A percentile compares a stretch with the other conserved stretches of the same genome.
phyloP scores from a whole-genome alignment of 805 yeast genomes.

The Nakazawaea anatomiae region DNA sequence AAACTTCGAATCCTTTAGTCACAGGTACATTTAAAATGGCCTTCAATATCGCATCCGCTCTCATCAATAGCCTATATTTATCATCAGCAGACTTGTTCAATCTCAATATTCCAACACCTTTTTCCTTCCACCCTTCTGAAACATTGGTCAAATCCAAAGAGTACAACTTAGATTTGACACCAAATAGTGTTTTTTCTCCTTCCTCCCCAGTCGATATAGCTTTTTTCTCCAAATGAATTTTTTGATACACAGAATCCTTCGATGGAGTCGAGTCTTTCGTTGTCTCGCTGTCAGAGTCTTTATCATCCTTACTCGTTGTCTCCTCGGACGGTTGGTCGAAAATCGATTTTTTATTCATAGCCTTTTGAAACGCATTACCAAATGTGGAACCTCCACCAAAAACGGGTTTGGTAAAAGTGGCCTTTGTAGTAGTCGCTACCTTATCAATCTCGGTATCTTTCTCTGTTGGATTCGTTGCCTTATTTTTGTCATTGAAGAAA shows the following conservation, averaged over 20 bases:
- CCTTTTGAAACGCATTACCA: slow-evolving; percentile 50
- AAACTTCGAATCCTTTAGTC: slow-evolving; percentile 51
- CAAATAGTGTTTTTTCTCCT: slow-evolving; percentile 62
- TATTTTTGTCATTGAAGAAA: slow-evolving; percentile 21
- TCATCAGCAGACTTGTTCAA: slow-evolving; percentile 43
- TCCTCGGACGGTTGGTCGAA: slow-evolving; percentile 33
- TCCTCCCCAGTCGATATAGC: slow-evolving; percentile 83
- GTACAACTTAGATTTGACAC: slow-evolving; percentile 74
- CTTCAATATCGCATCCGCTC: slow-evolving; percentile 79
- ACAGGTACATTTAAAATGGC: slow-evolving; percentile 77
- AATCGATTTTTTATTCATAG: slow-evolving; percentile 49
- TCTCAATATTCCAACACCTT: slow-evolving; percentile 87
- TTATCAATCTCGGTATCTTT: slow-evolving; percentile 1
- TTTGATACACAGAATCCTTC: slow-evolving; percentile 34
- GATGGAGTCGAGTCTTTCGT: slow-evolving; percentile 19
- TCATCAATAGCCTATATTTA: slow-evolving; percentile 69
- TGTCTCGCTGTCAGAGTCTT: slow-evolving; percentile 22
- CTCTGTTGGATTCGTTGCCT: slow-evolving; percentile 9
- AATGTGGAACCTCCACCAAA: slow-evolving; percentile 42
- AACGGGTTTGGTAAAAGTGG: slow-evolving; percentile 17
- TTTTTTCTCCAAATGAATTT: slow-evolving; percentile 55
- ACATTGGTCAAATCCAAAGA: slow-evolving; percentile 61
- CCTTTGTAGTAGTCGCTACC: not conserved
- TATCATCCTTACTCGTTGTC: slow-evolving; percentile 15
- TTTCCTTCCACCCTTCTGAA: slow-evolving; percentile 87